A percentile compares a stretch with the other conserved stretches of the same genome.
Conservation (phyloP, 2,329 filamentous ascomycete genomes). For the Penicillium janthinellum region DNA sequence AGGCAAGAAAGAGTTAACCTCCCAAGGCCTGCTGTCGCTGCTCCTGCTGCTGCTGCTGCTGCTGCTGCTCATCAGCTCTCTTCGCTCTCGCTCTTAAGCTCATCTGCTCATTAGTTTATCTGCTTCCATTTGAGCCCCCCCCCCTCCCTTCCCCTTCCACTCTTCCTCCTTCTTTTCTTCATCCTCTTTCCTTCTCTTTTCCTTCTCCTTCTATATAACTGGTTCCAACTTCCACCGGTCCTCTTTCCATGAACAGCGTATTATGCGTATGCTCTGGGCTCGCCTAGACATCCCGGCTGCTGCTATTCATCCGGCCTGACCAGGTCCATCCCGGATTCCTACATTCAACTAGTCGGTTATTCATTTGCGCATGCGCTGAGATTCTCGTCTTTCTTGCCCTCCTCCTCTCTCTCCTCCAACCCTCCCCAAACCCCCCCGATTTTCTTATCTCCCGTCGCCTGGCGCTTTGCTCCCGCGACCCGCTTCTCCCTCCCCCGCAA, state of each 20-base stretch:
- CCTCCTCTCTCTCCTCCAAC: background rate
- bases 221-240: constrained; percentile 2
- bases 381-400: background rate
- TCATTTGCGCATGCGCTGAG: constrained; percentile 20
- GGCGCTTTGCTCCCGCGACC: constrained; percentile 13
- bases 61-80: background rate
- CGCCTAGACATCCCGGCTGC: constrained; percentile 18
- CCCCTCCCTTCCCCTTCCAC: constrained; percentile 4
- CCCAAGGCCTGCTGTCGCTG: background rate
- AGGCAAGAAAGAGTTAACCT: background rate
- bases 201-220: background rate
- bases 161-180: background rate
- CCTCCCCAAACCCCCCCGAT: background rate
- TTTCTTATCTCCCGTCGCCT: constrained; percentile 17
- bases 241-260: constrained; percentile 18
- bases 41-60: background rate
- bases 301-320: constrained; percentile 23
- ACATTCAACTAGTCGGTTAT: background rate
- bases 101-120: background rate
- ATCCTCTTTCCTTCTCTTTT: constrained; percentile 1
- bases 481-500: constrained; percentile 19
- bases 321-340: constrained; percentile 21
- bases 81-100: background rate
- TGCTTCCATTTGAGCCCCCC: constrained; percentile 13
- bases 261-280: constrained; percentile 26